A percentile compares a stretch with the other conserved stretches of the same genome.
Evolutionary conservation across 2,329 filamentous ascomycete species (phyloP).

Genomic region (Pseudogymnoascus pannorum): DNA sequence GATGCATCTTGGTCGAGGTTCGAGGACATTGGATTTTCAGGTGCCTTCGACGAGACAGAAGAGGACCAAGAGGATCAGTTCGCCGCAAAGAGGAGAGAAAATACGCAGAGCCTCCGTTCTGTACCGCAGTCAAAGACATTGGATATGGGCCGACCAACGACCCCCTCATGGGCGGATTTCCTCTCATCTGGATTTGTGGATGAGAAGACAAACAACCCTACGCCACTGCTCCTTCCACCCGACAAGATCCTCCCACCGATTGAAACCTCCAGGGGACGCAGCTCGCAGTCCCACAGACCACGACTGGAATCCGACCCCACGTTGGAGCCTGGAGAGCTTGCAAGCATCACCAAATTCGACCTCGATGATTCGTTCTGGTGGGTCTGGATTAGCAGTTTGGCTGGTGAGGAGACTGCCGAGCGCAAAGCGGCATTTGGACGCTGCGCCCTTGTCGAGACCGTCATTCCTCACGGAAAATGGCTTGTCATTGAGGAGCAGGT

Average conservation of each 20-base stretch:
- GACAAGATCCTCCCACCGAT: slow-evolving; percentile 89
- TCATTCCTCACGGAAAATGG: slow-evolving; percentile 76
- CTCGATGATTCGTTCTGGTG: slow-evolving; percentile 98
- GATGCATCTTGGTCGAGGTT: slow-evolving; percentile 97
- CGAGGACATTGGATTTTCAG: slow-evolving; percentile 87
- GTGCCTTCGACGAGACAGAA: slow-evolving; percentile 62
- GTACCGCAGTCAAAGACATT: slow-evolving; percentile 60
- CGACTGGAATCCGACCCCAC: slow-evolving; percentile 59
- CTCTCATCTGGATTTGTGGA: slow-evolving; percentile 88
- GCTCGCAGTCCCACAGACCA: slow-evolving; percentile 76
- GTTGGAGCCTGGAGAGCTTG: slow-evolving; percentile 86
- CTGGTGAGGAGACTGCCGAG: slow-evolving; percentile 75
- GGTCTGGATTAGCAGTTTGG: slow-evolving; percentile 98
- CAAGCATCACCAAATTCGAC: slow-evolving; percentile 78
- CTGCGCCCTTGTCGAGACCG: slow-evolving; percentile 85
- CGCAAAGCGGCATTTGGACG: slow-evolving; percentile 91
- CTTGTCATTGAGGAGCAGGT: slow-evolving; percentile 94
- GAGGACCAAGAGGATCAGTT: slow-evolving; percentile 49
- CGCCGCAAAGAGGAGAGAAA: slow-evolving; percentile 28
- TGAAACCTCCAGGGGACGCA: slow-evolving; percentile 64
- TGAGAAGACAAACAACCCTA: slow-evolving; percentile 52
- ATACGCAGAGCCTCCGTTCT: slow-evolving; percentile 49
- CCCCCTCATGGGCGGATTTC: slow-evolving; percentile 75
- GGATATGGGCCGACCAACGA: slow-evolving; percentile 74
- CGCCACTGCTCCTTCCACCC: slow-evolving; percentile 74